A percentile compares a stretch with the other conserved stretches of the same genome.
phyloP scores from a whole-genome alignment of 768 basidiomycete genomes.

The Galerina marginata region DNA sequence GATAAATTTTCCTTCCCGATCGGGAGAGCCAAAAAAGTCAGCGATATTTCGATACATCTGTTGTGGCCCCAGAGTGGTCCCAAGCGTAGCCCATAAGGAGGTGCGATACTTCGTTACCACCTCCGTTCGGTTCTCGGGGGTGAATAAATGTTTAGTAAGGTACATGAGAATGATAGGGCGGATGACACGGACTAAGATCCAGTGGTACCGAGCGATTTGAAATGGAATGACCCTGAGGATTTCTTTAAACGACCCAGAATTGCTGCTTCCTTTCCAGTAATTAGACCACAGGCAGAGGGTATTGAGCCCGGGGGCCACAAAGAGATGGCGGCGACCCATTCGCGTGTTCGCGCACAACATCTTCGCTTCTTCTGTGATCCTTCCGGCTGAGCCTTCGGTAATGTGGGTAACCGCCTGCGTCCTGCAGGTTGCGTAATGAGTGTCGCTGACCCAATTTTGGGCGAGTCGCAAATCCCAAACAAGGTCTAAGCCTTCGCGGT shows the following conservation, averaged over 20 bases:
- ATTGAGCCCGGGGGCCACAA: background rate
- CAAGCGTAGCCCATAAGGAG: background rate
- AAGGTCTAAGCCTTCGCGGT: background rate
- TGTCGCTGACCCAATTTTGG: background rate
- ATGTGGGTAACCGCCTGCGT: background rate
- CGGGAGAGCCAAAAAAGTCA: background rate
- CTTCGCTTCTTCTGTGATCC: background rate
- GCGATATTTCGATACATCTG: background rate
- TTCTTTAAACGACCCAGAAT: background rate
- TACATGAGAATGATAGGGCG: background rate
- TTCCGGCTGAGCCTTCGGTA: background rate
- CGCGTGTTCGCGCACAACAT: background rate
- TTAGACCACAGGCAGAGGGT: background rate
- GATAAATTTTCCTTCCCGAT: background rate
- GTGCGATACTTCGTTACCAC: background rate
- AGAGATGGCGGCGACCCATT: background rate
- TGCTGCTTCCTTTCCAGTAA: background rate
- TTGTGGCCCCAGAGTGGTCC: background rate
- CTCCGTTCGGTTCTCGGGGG: background rate
- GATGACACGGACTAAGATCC: background rate
- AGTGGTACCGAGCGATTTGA: background rate
- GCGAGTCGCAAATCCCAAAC: background rate
- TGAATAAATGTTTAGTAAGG: background rate
- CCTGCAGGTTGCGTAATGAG: background rate
- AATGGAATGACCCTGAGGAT: background rate